Evolutionary conservation across 2,329 filamentous ascomycete species (phyloP).

Genomic region (Colletotrichum cordylinicola): DNA sequence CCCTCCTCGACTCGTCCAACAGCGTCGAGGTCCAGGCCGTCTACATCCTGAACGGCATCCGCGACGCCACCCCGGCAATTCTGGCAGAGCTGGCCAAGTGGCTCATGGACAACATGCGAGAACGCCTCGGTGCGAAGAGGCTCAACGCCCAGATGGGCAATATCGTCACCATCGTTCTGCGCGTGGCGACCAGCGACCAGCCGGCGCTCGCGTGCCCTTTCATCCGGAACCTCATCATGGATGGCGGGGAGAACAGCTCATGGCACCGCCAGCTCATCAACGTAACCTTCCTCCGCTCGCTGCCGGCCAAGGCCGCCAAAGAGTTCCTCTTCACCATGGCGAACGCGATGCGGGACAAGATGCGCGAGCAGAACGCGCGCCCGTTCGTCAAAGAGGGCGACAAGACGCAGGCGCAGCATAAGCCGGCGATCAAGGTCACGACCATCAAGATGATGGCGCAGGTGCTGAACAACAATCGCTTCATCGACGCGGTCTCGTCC

Average conservation of each 20-base stretch:
- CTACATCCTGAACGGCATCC: constrained; percentile 20
- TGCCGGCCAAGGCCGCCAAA: constrained; percentile 29
- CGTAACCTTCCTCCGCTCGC: constrained; percentile 27
- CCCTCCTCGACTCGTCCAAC: constrained; percentile 17
- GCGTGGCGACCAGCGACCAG: constrained; percentile 31
- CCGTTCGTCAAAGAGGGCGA: background rate
- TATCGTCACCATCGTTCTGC: constrained; percentile 25
- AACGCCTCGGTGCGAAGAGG: constrained; percentile 11
- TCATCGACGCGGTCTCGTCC: constrained; percentile 28
- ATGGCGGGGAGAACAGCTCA: constrained; percentile 32
- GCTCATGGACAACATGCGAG: constrained; percentile 24
- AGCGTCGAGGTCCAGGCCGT: constrained; percentile 6
- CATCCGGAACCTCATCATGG: constrained; percentile 33
- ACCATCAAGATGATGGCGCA: constrained; percentile 44
- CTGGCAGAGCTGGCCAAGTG: constrained; percentile 25
- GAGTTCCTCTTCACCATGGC: constrained; percentile 32
- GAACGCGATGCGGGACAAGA: constrained; percentile 30
- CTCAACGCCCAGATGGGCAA: constrained; percentile 18
- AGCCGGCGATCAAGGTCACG: constrained; percentile 34
- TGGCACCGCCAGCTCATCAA: constrained; percentile 38
- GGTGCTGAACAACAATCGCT: constrained; percentile 32
- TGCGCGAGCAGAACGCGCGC: constrained; percentile 29
- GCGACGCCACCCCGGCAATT: background rate
- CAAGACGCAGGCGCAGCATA: background rate
- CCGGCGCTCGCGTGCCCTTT: constrained; percentile 34